A percentile compares a stretch with the other conserved stretches of the same genome.
Conservation (phyloP, 176 grass and related monocot genomes). For the Aegilops sharonensis region DNA sequence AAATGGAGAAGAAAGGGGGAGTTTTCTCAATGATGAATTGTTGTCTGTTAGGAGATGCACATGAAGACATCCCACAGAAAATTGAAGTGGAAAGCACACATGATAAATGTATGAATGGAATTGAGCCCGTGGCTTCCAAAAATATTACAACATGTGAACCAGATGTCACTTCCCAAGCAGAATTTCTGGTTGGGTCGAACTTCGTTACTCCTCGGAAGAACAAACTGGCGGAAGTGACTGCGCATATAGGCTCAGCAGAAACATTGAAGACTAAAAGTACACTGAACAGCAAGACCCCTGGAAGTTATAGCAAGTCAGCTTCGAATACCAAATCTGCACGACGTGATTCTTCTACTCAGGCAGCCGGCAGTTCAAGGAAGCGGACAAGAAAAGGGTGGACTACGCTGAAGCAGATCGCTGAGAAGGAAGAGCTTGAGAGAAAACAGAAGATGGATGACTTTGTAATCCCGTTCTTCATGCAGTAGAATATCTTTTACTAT, state of each 20-base stretch:
- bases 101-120: neutral
- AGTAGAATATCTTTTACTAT: slow-evolving; percentile 1
- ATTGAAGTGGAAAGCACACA: no score
- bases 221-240: slow-evolving; percentile 8
- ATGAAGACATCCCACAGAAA: no score
- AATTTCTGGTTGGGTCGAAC: neutral
- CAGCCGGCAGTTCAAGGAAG: slow-evolving; percentile 54
- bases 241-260: neutral
- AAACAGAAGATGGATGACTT: slow-evolving; percentile 55
- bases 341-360: neutral
- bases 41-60: neutral
- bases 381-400: slow-evolving; percentile 48
- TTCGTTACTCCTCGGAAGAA: slow-evolving; percentile 40
- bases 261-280: slow-evolving; percentile 18
- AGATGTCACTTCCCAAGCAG: neutral
- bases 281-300: slow-evolving; percentile 15
- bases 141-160: neutral
- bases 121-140: neutral
- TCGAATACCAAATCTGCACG: slow-evolving; percentile 7
- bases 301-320: slow-evolving; percentile 15
- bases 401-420: slow-evolving; percentile 47
- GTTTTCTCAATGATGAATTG: neutral
- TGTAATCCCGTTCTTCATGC: slow-evolving; percentile 61
- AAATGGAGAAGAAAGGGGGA: neutral
- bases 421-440: slow-evolving; percentile 53